Base-by-base conservation (phyloP, 306 rosid species). In the Glycyrrhiza uralensis region DNA sequence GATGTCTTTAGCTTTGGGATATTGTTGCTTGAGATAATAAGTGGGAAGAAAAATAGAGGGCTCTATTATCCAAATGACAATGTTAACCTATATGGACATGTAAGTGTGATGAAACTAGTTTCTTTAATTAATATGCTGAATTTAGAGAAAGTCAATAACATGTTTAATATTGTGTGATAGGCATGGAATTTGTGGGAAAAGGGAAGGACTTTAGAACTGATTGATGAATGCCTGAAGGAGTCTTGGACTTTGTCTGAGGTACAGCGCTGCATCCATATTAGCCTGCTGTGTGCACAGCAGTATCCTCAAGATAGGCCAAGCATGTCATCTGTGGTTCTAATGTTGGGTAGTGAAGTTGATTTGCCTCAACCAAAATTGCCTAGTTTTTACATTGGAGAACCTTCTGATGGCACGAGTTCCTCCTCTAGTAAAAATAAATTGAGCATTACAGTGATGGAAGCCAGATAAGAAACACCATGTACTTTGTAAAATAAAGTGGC, bases 241-340 rank as follows among this genome's bases (percentile, higher is more conserved):
- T 44, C 71, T 1, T 66, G 42, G 26, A 28, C 0, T 4, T 41
- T 26, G 24, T 41, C 55, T 63, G 55, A 64, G 14, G 55, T 64
- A 5, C 55, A 64, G 6, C 54, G 71, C 7, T 64, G 71, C 39
- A 41, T 64, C 38, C 71, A 64, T 17, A 64, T 64, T 9, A 15
- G 71, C 55, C 79, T 87, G 7, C 29, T 81, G 24, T 87, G 88
- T 9, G 83, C 75, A 7, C 85, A 84, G 20, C 70, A 62, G 33
- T 77, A 39, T 59, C 82, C 88, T 0, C 77, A 81, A 38, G 84
- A 86, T 32, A 73, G 90, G 55, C 91, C 91, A 9, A 78, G 56
- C 36, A 85, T 87, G 89, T 72, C 88, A 5, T 35, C 77, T 17
- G 83, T 81, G 38, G 64, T 85, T 65, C 32, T 76, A 51, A 82